phyloP scores from a whole-genome alignment of 306 rosid genomes.

The Dalbergia oliveri region DNA sequence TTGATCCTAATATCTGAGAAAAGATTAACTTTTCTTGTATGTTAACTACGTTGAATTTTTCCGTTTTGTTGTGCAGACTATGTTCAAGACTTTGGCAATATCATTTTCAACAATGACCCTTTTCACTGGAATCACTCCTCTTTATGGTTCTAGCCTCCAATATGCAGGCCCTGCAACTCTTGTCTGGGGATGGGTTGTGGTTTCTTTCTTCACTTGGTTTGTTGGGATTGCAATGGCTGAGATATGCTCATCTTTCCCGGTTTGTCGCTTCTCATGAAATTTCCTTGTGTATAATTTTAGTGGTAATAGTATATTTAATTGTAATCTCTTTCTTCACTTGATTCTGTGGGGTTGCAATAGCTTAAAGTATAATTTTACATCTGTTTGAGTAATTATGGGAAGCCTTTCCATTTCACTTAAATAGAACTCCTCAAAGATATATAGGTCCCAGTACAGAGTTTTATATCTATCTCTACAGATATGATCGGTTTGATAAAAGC shows the following conservation, averaged over 20 bases:
- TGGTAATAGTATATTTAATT: neutral
- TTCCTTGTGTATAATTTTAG: neutral
- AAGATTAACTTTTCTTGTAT: neutral
- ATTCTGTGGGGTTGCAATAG: neutral
- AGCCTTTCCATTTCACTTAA: neutral
- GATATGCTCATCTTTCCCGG: constrained; percentile 95
- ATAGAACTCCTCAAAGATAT: neutral
- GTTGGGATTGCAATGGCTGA: constrained; percentile 94
- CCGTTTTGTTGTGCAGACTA: constrained; percentile 60
- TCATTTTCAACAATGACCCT: constrained; percentile 89
- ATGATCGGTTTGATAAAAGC: neutral
- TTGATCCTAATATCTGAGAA: neutral
- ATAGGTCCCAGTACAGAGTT: neutral
- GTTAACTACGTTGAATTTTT: neutral
- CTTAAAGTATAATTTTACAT: neutral
- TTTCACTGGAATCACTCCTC: constrained; percentile 96
- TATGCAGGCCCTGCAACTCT: constrained; percentile 92
- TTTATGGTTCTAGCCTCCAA: constrained; percentile 80
- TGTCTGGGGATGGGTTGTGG: constrained; percentile 93
- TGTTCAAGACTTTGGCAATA: constrained; percentile 93
- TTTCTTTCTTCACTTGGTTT: constrained; percentile 88
- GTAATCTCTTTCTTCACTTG: neutral
- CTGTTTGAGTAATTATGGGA: neutral
- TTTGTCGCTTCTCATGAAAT: constrained; percentile 43
- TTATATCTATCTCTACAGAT: neutral